A percentile compares a stretch with the other conserved stretches of the same genome.
phyloP scores from a whole-genome alignment of 352 stramenopile genomes.

The Globisporangium echinulatum region DNA sequence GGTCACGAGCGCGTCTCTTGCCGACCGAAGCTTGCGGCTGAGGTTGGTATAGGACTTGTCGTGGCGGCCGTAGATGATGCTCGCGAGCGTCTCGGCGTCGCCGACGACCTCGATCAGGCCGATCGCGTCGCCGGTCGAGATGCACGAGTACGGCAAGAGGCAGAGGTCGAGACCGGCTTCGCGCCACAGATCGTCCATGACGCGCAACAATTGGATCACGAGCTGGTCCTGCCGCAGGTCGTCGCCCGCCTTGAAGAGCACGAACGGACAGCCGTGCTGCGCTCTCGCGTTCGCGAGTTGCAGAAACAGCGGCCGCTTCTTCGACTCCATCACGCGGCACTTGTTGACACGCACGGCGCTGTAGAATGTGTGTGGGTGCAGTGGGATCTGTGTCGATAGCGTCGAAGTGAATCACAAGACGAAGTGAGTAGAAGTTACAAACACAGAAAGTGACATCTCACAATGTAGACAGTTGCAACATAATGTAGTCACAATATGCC shows the following conservation, averaged over 20 bases:
- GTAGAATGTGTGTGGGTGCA: conserved; percentile 83
- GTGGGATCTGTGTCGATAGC: conserved; percentile 39
- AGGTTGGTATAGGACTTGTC: conserved; percentile 53
- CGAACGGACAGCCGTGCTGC: conserved; percentile 46
- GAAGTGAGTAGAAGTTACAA: too few species aligned
- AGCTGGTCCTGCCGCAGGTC: conserved; percentile 93
- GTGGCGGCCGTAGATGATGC: conserved; percentile 78
- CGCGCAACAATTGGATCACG: conserved; percentile 85
- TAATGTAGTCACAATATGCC: background rate
- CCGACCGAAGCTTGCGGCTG: conserved; percentile 55
- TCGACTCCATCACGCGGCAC: conserved; percentile 91
- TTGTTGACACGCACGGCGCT: conserved; percentile 66
- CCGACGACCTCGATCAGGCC: conserved; percentile 89
- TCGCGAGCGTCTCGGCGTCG: conserved; percentile 84
- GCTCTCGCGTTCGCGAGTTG: conserved; percentile 73
- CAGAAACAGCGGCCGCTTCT: conserved; percentile 89
- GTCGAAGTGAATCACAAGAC: too few species aligned
- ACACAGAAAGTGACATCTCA: too few species aligned
- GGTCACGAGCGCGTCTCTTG: conserved; percentile 58
- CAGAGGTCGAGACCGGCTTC: conserved; percentile 80
- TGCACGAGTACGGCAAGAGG: conserved; percentile 81
- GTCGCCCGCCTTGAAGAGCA: conserved; percentile 92
- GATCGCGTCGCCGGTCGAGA: conserved; percentile 81
- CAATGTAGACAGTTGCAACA: background rate
- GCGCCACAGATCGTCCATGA: conserved; percentile 91